Evolutionary conservation across 2,329 filamentous ascomycete genomes (phyloP).

Genomic region (Daldinia sp.): DNA sequence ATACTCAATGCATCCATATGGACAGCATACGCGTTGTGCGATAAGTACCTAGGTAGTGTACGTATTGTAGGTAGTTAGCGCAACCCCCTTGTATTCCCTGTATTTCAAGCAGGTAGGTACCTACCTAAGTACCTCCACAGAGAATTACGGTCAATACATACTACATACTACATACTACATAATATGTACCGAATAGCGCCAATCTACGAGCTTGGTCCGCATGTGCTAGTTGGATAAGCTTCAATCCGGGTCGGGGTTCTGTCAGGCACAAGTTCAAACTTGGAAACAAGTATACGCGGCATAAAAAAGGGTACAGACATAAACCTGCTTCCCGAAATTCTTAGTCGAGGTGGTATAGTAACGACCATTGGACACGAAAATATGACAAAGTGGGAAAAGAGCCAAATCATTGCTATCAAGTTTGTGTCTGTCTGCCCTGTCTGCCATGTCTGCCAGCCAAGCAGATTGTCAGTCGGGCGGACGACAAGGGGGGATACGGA

Average conservation of each 20-base stretch:
- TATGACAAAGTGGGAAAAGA: constrained; percentile 1
- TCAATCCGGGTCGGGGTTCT: constrained; percentile 15
- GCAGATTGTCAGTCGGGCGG: no score
- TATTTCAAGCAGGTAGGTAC: constrained; percentile 19
- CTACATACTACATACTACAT: not conserved
- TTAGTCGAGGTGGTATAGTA: constrained; percentile 6
- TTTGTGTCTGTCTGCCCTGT: constrained; percentile 10
- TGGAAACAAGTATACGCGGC: constrained; percentile 21
- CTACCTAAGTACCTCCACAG: constrained; percentile 3
- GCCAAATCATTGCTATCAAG: constrained; percentile 8
- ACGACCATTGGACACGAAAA: constrained; percentile 2
- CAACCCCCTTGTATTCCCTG: constrained; percentile 5
- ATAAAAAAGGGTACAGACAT: constrained; percentile 22
- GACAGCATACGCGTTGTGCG: constrained; percentile 16
- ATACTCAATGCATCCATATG: no score
- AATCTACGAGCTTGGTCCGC: not conserved
- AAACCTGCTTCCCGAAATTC: constrained; percentile 11
- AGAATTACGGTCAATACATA: not conserved
- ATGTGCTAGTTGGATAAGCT: constrained; percentile 11
- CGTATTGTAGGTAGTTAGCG: not conserved
- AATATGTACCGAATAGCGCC: not conserved
- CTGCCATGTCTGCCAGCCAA: constrained; percentile 11
- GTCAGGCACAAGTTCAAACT: constrained; percentile 32
- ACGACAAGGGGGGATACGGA: not conserved
- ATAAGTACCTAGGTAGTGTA: constrained; percentile 17